Conservation (phyloP, 2,329 filamentous ascomycete species). For the Plenodomus biglobosus region DNA sequence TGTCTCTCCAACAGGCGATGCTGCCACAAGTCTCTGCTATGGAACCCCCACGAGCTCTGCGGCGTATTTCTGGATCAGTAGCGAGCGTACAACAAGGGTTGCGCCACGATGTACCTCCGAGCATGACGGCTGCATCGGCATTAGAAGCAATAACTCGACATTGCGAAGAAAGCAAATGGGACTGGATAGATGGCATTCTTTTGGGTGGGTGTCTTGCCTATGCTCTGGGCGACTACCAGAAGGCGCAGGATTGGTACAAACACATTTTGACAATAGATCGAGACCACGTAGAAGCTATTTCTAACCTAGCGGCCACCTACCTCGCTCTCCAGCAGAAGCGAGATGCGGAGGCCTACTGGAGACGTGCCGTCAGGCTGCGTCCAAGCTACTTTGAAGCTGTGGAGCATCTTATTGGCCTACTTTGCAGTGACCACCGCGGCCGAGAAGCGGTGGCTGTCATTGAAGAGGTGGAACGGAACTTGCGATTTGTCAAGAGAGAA, state of each 20-base stretch:
- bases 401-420: slow-evolving; percentile 85
- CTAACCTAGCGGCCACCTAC: slow-evolving; percentile 87
- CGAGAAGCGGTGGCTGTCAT: slow-evolving; percentile 87
- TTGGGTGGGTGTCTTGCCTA: slow-evolving; percentile 91
- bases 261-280: slow-evolving; percentile 63
- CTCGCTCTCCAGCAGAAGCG: slow-evolving; percentile 78
- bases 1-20: slow-evolving; percentile 25
- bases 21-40: slow-evolving; percentile 23
- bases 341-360: slow-evolving; percentile 86
- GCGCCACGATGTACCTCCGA: slow-evolving; percentile 35
- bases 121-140: slow-evolving; percentile 42
- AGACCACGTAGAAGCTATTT: slow-evolving; percentile 85
- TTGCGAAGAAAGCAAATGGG: slow-evolving; percentile 46
- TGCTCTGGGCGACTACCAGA: slow-evolving; percentile 79
- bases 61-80: slow-evolving; percentile 41
- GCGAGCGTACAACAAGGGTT: slow-evolving; percentile 29
- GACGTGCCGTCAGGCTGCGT: slow-evolving; percentile 75
- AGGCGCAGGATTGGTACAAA: slow-evolving; percentile 73
- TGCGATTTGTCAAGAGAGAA: slow-evolving; percentile 56
- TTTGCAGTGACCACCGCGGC: slow-evolving; percentile 79
- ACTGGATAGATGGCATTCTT: slow-evolving; percentile 89
- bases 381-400: slow-evolving; percentile 93
- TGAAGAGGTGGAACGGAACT: slow-evolving; percentile 74
- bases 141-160: slow-evolving; percentile 41
- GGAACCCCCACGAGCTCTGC: slow-evolving; percentile 34